Evolutionary conservation across 805 yeast species (phyloP).

Genomic region (Hanseniaspora valbyensis): DNA sequence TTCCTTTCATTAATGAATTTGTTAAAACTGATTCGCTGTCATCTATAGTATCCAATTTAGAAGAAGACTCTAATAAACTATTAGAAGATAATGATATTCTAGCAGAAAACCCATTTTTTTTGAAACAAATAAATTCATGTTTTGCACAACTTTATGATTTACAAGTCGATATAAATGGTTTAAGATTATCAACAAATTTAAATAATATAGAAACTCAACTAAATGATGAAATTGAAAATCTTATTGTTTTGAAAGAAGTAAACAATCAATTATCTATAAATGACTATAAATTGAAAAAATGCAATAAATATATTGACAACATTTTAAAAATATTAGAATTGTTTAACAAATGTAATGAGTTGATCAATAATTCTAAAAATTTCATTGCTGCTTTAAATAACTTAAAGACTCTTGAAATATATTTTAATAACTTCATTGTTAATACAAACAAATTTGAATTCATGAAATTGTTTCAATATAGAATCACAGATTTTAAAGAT

Average conservation of each 20-base stretch:
- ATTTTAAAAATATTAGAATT: conserved; percentile 65
- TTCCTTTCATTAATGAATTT: conserved; percentile 12
- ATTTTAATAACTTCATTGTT: conserved; percentile 59
- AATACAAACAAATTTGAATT: conserved; percentile 53
- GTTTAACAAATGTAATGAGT: conserved; percentile 73
- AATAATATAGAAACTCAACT: background rate
- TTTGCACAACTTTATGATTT: background rate
- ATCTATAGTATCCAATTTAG: background rate
- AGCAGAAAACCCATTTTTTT: conserved; percentile 2
- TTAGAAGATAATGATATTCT: conserved; percentile 12
- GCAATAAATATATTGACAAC: conserved; percentile 7
- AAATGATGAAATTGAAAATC: conserved; percentile 2
- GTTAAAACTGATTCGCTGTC: conserved; percentile 2
- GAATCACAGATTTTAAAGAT: conserved; percentile 64
- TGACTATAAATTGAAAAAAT: conserved; percentile 1
- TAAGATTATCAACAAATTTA: background rate
- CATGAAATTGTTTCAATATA: conserved; percentile 56
- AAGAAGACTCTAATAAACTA: background rate
- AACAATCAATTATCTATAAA: background rate
- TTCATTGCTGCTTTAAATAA: conserved; percentile 80
- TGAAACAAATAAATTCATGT: conserved; percentile 9
- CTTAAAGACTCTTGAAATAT: conserved; percentile 58
- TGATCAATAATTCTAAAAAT: conserved; percentile 53
- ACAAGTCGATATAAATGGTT: conserved; percentile 2
- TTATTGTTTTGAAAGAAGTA: background rate